These are phyloP conservation scores for Colletotrichum echinochloae DNA, from an alignment of 2,329 filamentous ascomycete species.

Conservation along the genomic window DNA sequence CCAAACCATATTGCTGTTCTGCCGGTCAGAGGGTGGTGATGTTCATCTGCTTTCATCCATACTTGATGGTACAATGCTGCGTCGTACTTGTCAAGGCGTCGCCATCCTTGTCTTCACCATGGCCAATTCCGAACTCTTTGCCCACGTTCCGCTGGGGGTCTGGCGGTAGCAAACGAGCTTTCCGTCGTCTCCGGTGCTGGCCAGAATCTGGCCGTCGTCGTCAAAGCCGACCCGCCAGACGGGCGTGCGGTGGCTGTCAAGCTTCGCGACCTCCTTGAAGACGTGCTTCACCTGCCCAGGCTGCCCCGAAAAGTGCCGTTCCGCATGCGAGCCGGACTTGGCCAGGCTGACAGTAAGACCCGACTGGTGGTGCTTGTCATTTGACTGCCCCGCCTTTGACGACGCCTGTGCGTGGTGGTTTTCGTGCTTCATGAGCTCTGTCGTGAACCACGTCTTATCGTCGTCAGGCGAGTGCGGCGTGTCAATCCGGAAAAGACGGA, in stretches of 20 bases:
- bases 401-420: conserved; percentile 35
- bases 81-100: conserved; percentile 49
- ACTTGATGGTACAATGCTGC: background rate
- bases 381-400: conserved; percentile 40
- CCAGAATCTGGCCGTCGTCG: conserved; percentile 76
- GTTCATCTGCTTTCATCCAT: background rate
- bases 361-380: conserved; percentile 55
- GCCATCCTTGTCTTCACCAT: conserved; percentile 69
- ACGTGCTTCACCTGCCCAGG: conserved; percentile 76
- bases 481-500: conserved; percentile 87
- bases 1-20: background rate
- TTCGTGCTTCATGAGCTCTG: conserved; percentile 56
- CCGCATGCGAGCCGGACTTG: conserved; percentile 60
- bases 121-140: conserved; percentile 69
- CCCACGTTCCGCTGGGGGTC: conserved; percentile 68
- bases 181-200: conserved; percentile 82
- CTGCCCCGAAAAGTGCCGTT: conserved; percentile 66
- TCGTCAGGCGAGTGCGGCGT: conserved; percentile 64
- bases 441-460: conserved; percentile 62
- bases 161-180: conserved; percentile 72
- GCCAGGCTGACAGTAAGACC: conserved; percentile 66
- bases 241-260: conserved; percentile 75
- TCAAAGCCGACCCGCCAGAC: conserved; percentile 83
- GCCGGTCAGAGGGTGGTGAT: background rate
- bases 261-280: conserved; percentile 71